A percentile compares a stretch with the other conserved stretches of the same genome.
Evolutionary conservation across 345 rosid species (phyloP).

Genomic region (Arabidopsis thaliana): TAIR10.1 NC_003071.7:1353001-1353500

Average conservation of each 20-base stretch:
- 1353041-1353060: constrained; percentile 41
- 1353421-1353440: too few relatives aligned
- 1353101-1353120: constrained; percentile 40
- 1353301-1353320: constrained; percentile 28
- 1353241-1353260: constrained; percentile 48
- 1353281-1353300: constrained; percentile 33
- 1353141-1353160: constrained; percentile 42
- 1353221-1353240: constrained; percentile 46
- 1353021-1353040: constrained; percentile 40
- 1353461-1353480: too few relatives aligned
- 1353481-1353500: too few relatives aligned
- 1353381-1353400: too few relatives aligned
- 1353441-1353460: too few relatives aligned
- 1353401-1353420: too few relatives aligned
- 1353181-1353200: constrained; percentile 53
- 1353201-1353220: constrained; percentile 46
- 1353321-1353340: constrained; percentile 38
- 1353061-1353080: constrained; percentile 50
- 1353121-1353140: constrained; percentile 49
- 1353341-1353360: not conserved
- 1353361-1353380: too few relatives aligned
- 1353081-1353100: constrained; percentile 49
- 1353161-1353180: constrained; percentile 47
- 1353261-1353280: constrained; percentile 44
- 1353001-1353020: constrained; percentile 50